Base-by-base conservation (phyloP, 148 eudicot species). In the Heliosperma pusillum region DNA sequence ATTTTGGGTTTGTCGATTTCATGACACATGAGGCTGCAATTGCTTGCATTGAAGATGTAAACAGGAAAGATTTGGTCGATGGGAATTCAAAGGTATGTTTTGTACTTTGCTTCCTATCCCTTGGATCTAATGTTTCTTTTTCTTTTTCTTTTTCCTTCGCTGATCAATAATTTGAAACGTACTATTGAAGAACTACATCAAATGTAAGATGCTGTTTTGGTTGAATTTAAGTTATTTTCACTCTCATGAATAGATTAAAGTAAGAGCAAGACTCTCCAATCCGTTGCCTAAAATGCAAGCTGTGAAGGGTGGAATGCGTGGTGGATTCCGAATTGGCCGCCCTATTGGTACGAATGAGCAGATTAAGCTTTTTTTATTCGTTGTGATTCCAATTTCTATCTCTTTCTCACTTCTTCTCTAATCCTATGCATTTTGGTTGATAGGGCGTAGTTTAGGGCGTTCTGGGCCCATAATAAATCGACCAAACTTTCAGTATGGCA, bases 1-100 rank as follows among this genome's bases (percentile, higher is more conserved):
- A 92, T 89, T 92, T 86, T 85, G 97, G 96, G 66, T 92, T 92
- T 92, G 91, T 92, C 74, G 96, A 90, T 79, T 92, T 86, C 67
- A 82, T 74, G 9, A 80, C 90, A 6, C 97, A 90, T 80, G 97
- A 90, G 76, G 89, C 93, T 80, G 97, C 97, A 19, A 70, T 90
- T 83, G 85, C 97, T 75, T 92, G 93, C 75, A 87, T 90, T 59
- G 93, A 86, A 76, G 91, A 85, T 52, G 77, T 90, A 61, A 92
- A 92, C 74, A 81, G 67, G 20, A 86, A 69, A 74, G 88, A 89
- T 44, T 70, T 92, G 71, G 84, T 78, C 63, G 91, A 92, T 75
- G 97, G 90, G 57, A 87, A 80, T 78, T 79, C 80, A 11, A 92
- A 90, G 95, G 95, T 90, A 84, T 70, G 76, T 16, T 21, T 73